phyloP scores from a whole-genome alignment of 2,329 filamentous ascomycete genomes.

The Zymoseptoria tritici region DNA sequence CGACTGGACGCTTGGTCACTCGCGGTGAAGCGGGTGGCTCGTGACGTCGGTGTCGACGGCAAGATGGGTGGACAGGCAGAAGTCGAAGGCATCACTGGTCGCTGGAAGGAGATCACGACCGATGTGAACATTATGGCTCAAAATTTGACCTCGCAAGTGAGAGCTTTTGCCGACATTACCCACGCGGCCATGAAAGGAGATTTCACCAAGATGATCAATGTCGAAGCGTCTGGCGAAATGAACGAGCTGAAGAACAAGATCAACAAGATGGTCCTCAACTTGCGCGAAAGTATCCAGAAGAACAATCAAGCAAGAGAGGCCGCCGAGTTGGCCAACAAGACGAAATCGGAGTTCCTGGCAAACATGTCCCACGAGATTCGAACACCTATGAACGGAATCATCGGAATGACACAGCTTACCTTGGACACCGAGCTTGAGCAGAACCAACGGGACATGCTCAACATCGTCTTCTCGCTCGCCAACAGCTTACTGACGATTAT shows the following conservation, averaged over 20 bases:
- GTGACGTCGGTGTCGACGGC: conserved; percentile 93
- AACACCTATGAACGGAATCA: conserved; percentile 96
- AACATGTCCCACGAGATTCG: conserved; percentile 99
- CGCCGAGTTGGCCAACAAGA: conserved; percentile 93
- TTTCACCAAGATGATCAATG: conserved; percentile 92
- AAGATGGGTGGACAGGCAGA: conserved; percentile 98
- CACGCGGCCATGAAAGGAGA: conserved; percentile 94
- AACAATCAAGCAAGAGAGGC: conserved; percentile 94
- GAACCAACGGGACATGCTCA: conserved; percentile 96
- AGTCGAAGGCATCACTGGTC: conserved; percentile 81
- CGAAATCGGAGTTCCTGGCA: conserved; percentile 94
- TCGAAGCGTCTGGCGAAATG: conserved; percentile 97
- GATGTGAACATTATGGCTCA: conserved; percentile 88
- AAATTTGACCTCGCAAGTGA: conserved; percentile 87
- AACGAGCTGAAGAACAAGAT: conserved; percentile 98
- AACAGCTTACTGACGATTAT: conserved; percentile 97
- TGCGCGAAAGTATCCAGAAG: conserved; percentile 90
- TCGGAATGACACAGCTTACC: conserved; percentile 95
- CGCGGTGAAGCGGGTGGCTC: conserved; percentile 89
- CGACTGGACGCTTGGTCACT: conserved; percentile 92
- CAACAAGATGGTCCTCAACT: conserved; percentile 96
- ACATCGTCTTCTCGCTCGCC: conserved; percentile 92
- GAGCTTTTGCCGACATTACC: conserved; percentile 97
- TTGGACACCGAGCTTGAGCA: conserved; percentile 88
- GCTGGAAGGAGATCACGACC: conserved; percentile 97